A percentile compares a stretch with the other conserved stretches of the same genome.
These are phyloP conservation scores for Ustilago cynodontis DNA, from an alignment of 1,284 basidiomycete genomes.

Conservation along the genomic window DNA sequence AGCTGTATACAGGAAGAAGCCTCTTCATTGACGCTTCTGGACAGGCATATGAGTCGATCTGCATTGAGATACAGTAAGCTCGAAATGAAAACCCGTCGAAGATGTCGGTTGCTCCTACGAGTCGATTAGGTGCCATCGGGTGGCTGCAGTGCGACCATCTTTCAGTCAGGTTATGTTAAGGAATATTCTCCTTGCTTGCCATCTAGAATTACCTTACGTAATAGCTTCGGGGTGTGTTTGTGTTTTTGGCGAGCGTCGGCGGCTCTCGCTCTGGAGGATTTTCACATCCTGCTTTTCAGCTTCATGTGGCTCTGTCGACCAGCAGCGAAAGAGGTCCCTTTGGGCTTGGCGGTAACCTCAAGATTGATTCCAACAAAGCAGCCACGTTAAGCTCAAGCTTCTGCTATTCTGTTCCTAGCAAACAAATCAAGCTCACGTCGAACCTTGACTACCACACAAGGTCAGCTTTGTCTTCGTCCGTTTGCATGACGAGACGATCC, in stretches of 20 bases:
- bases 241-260: neutral
- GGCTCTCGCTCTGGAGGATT: neutral
- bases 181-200: no score
- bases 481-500: neutral
- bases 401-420: neutral
- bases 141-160: no score
- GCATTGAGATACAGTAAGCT: no score
- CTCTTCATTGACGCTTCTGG: no score
- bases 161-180: no score
- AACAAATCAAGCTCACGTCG: slow-evolving; percentile 2
- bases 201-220: neutral
- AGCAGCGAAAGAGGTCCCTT: no score
- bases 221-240: neutral
- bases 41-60: no score
- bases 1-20: no score
- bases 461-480: neutral
- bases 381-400: neutral
- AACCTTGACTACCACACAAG: neutral
- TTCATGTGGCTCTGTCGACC: no score
- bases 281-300: neutral
- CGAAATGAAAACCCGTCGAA: no score
- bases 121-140: no score
- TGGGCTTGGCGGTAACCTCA: neutral
- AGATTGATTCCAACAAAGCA: neutral
- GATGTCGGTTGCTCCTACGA: no score